Conservation (phyloP, 768 basidiomycete species). For the Chalciporus sphaerocephalus region DNA sequence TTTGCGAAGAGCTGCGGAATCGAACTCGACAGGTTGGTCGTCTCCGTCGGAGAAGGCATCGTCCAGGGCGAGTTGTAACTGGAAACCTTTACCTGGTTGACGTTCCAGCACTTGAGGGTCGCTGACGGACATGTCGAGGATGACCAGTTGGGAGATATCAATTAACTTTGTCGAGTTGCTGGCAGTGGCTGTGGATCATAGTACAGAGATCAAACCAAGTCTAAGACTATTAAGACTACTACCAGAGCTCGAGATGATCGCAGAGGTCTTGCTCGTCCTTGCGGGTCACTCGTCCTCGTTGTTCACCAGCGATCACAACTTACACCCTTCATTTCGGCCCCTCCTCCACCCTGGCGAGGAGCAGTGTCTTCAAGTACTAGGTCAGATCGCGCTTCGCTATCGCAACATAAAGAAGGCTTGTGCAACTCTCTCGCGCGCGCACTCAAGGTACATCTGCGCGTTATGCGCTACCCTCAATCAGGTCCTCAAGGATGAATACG, state of each 20-base stretch:
- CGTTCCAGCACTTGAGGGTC: conserved; percentile 15
- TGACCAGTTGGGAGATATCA: too few relatives aligned
- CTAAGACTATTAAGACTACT: too few relatives aligned
- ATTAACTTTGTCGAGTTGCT: too few relatives aligned
- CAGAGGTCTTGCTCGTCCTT: conserved; percentile 82
- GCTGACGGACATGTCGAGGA: conserved; percentile 16
- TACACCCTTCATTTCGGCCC: conserved; percentile 60
- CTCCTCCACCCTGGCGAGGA: conserved; percentile 88
- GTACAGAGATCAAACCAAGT: too few relatives aligned
- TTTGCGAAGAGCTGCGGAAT: conserved; percentile 53
- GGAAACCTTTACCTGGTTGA: conserved; percentile 23
- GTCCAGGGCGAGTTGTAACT: conserved; percentile 43
- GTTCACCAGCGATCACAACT: conserved; percentile 55
- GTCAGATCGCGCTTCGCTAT: conserved; percentile 70
- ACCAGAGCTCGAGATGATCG: conserved; percentile 55
- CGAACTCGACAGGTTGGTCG: conserved; percentile 50
- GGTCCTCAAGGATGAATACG: conserved; percentile 77
- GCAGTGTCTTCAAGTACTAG: conserved; percentile 77
- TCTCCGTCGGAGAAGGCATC: conserved; percentile 67
- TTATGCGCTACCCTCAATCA: conserved; percentile 68
- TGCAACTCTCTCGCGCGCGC: conserved; percentile 46
- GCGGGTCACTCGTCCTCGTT: conserved; percentile 85
- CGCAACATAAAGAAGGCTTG: conserved; percentile 62
- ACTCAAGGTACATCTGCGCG: conserved; percentile 75
- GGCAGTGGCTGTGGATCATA: conserved; percentile 13